These are phyloP conservation scores for Tetrastigma voinierianum DNA, from an alignment of 164 flowering plant genomes.

Conservation along the genomic window DNA sequence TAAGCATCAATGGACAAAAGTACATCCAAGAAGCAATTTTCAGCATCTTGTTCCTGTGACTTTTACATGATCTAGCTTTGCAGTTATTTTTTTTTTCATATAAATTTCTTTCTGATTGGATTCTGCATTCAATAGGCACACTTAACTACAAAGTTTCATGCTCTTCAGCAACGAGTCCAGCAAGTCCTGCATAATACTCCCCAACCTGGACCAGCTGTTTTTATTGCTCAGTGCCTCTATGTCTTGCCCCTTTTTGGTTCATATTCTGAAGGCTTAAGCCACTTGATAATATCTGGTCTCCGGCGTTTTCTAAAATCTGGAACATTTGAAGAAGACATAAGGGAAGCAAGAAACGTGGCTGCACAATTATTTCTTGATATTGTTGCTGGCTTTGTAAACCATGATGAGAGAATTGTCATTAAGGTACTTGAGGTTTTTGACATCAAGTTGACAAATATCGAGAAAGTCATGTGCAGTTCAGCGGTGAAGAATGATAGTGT, in stretches of 20 bases:
- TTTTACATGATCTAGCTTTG: neutral
- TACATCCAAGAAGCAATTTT: neutral
- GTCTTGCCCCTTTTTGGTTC: constrained; percentile 61
- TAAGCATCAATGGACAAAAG: neutral
- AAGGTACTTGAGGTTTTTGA: constrained; percentile 73
- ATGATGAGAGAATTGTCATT: constrained; percentile 56
- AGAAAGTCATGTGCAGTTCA: constrained; percentile 32
- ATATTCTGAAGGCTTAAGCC: constrained; percentile 80
- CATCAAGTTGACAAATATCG: constrained; percentile 49
- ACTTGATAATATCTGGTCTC: constrained; percentile 71
- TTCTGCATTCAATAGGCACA: constrained; percentile 50
- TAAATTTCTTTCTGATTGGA: constrained; percentile 1
- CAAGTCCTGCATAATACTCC: constrained; percentile 53
- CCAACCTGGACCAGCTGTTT: constrained; percentile 67
- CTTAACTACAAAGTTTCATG: constrained; percentile 63
- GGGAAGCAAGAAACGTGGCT: constrained; percentile 51
- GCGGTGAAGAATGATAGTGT: constrained; percentile 25
- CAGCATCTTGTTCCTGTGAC: neutral
- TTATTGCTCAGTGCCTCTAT: constrained; percentile 65
- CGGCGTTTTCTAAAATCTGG: constrained; percentile 51
- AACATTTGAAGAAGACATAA: constrained; percentile 30
- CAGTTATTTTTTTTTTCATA: neutral
- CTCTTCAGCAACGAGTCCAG: constrained; percentile 71
- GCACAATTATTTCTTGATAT: constrained; percentile 56
- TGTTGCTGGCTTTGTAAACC: constrained; percentile 37